Evolutionary conservation across 2,329 filamentous ascomycete species (phyloP).

Genomic region (Moelleriella libera): DNA sequence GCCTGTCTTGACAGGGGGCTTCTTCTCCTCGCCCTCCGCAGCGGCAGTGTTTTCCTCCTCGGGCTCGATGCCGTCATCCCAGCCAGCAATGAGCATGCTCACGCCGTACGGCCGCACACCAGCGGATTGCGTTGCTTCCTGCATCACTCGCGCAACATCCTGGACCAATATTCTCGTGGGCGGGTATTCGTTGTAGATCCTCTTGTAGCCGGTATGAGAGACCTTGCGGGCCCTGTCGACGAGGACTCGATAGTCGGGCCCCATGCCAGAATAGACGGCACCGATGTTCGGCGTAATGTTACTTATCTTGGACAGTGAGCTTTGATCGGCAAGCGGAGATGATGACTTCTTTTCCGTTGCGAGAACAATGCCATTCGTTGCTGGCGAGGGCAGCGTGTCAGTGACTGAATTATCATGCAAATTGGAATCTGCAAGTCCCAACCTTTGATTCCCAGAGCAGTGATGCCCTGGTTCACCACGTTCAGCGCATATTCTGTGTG

Average conservation of each 20-base stretch:
- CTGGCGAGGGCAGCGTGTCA: slow-evolving; percentile 29
- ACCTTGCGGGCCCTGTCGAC: slow-evolving; percentile 98
- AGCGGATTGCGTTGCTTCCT: slow-evolving; percentile 95
- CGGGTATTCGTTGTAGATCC: slow-evolving; percentile 99
- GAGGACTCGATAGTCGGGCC: slow-evolving; percentile 91
- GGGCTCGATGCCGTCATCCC: slow-evolving; percentile 92
- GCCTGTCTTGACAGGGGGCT: slow-evolving; percentile 72
- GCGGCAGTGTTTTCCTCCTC: slow-evolving; percentile 51
- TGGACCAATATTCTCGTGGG: slow-evolving; percentile 98
- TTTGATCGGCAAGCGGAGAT: slow-evolving; percentile 87
- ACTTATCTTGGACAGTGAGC: slow-evolving; percentile 92
- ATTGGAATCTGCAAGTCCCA: slow-evolving; percentile 10
- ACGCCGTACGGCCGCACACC: slow-evolving; percentile 96
- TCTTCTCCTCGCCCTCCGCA: slow-evolving; percentile 56
- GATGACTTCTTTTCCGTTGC: slow-evolving; percentile 99
- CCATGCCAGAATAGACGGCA: slow-evolving; percentile 99
- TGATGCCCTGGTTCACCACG: slow-evolving; percentile 98
- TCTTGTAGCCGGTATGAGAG: slow-evolving; percentile 96
- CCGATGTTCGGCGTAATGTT: slow-evolving; percentile 98
- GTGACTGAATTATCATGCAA: neutral
- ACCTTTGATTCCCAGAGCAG: slow-evolving; percentile 97
- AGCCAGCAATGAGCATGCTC: slow-evolving; percentile 86
- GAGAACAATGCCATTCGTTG: slow-evolving; percentile 96
- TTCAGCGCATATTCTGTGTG: slow-evolving; percentile 90
- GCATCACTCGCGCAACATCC: slow-evolving; percentile 94